These are phyloP conservation scores for Stachybotrys echinatus DNA, from an alignment of 2,329 filamentous ascomycete species.

Conservation along the genomic window DNA sequence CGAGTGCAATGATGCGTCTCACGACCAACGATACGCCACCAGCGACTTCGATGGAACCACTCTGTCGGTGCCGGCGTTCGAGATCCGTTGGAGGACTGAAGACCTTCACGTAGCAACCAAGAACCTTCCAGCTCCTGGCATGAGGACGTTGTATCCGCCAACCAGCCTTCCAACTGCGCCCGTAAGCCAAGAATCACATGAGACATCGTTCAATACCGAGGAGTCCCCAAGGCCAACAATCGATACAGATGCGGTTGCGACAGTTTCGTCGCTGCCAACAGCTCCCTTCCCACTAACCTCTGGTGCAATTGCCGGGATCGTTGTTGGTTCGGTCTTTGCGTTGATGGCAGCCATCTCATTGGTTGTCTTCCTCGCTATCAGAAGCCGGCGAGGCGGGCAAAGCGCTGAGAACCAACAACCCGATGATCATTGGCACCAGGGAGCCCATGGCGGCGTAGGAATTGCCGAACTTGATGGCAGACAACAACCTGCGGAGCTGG, in stretches of 20 bases:
- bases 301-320: constrained; percentile 10
- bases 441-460: neutral
- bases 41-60: constrained; percentile 11
- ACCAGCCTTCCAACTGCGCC: neutral
- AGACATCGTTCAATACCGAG: neutral
- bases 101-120: constrained; percentile 8
- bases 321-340: constrained; percentile 2
- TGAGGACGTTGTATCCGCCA: neutral
- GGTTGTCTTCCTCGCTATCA: neutral
- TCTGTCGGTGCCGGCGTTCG: constrained; percentile 22
- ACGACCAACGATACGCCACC: constrained; percentile 15
- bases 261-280: neutral
- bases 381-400: neutral
- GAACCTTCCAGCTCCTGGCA: neutral
- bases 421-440: neutral
- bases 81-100: constrained; percentile 19
- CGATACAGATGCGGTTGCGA: neutral
- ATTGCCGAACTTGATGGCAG: neutral
- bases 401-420: neutral
- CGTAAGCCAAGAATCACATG: neutral
- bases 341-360: neutral
- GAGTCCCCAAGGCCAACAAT: neutral
- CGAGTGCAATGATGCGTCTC: constrained; percentile 12
- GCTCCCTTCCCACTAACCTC: constrained; percentile 1
- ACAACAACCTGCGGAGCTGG: neutral